Percentiles rank a stretch among this genome's conserved stretches.
These are phyloP conservation scores for Postia placenta DNA, from an alignment of 768 basidiomycete genomes.

Conservation along the genomic window DNA sequence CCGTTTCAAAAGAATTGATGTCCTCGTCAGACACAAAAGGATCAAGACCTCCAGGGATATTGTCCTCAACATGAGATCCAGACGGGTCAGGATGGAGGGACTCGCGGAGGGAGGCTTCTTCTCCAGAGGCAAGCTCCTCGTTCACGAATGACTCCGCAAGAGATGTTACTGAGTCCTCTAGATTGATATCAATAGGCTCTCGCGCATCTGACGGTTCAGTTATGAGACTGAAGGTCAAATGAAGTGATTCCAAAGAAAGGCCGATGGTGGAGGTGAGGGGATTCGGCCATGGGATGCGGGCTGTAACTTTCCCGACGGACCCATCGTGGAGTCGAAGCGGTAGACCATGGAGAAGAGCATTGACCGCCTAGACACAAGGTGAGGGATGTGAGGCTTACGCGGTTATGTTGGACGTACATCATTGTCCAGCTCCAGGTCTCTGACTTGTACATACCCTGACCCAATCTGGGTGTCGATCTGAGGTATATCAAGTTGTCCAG, in stretches of 20 bases:
- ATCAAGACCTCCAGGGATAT: slow-evolving; percentile 64
- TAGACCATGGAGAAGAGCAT: slow-evolving; percentile 54
- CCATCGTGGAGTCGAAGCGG: slow-evolving; percentile 70
- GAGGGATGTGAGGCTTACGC: no score
- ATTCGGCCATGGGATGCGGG: slow-evolving; percentile 81
- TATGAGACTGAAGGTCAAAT: slow-evolving; percentile 55
- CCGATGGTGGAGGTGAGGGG: slow-evolving; percentile 70
- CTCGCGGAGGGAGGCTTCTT: slow-evolving; percentile 64
- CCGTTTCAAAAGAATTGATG: slow-evolving; percentile 36
- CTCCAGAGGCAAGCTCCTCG: slow-evolving; percentile 65
- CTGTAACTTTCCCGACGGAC: slow-evolving; percentile 66
- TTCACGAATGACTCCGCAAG: slow-evolving; percentile 85
- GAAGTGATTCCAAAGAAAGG: slow-evolving; percentile 60
- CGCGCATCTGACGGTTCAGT: slow-evolving; percentile 15
- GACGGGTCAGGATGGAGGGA: slow-evolving; percentile 51
- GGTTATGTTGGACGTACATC: slow-evolving; percentile 42
- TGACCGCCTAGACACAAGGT: slow-evolving; percentile 61
- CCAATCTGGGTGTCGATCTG: slow-evolving; percentile 91
- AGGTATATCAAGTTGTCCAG: slow-evolving; percentile 80
- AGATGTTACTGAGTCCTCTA: slow-evolving; percentile 77
- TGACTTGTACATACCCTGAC: slow-evolving; percentile 84
- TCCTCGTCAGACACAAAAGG: slow-evolving; percentile 45
- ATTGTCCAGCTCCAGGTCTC: slow-evolving; percentile 73
- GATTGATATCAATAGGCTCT: slow-evolving; percentile 29
- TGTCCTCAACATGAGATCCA: slow-evolving; percentile 27